Evolutionary conservation across 306 rosid species (phyloP), one percentile per base, ranked within the genome.

Genomic region (Hylodesmum podocarpum): DNA sequence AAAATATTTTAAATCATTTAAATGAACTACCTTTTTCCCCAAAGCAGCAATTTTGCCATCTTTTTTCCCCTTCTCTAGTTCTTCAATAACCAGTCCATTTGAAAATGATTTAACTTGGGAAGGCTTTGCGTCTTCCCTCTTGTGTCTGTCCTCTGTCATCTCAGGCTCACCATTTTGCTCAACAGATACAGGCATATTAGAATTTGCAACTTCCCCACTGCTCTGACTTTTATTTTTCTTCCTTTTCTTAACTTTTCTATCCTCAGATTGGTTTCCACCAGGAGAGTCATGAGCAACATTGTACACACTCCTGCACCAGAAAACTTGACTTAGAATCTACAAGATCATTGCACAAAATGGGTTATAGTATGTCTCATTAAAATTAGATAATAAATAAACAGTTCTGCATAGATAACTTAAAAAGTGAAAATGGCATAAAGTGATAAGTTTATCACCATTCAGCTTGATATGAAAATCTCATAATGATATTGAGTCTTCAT

Each of bases 1-100:
- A 51, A 65, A 66, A 18, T 49, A 77, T 58, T 65, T 70, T 37
- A 57, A 66, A 80, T 51, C 55, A 40, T 78, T 59, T 28, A 40
- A 83, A 53, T 76, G 62, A 51, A 84, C 81, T 59, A 80, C 97
- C 94, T 83, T 94, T 85, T 78, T 94, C 67, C 94, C 92, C 0
- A 73, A 75, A 43, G 81, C 77, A 34, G 97, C 97, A 69, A 88
- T 64, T 87, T 87, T 91, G 64, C 96, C 86, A 68, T 87, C 85
- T 29, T 84, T 80, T 79, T 50, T 67, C 47, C 94, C 98, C n/a
- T 59, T 62, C 83, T 82, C 91, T 57, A 91, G 73, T 84, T 84
- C 93, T 62, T 90, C 87, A 76, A 91, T 68, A 46, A 74, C 75
- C 31, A 94, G 59, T 61, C 96, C 96, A 51, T 79, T 86, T 27